Conservation (phyloP, 495 filamentous ascomycete genomes). For the Corynascus novoguineensis region DNA sequence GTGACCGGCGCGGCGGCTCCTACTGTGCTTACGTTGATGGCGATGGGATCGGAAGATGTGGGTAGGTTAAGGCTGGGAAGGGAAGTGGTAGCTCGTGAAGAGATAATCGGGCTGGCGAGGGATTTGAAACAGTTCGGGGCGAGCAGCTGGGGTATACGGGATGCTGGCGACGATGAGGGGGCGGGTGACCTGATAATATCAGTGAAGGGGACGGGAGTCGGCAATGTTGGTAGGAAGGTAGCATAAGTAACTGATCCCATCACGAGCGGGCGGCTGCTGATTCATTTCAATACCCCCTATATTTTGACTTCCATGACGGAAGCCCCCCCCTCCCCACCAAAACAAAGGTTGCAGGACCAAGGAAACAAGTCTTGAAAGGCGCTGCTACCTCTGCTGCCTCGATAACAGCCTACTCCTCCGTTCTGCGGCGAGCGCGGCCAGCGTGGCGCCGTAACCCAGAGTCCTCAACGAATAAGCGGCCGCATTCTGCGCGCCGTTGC, state of each 20-base stretch:
- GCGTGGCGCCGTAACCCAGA: constrained; percentile 44
- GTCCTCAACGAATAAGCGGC: constrained; percentile 47
- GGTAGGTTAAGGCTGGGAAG: constrained; percentile 56
- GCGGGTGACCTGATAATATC: constrained; percentile 74
- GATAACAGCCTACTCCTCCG: constrained; percentile 35
- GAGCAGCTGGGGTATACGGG: constrained; percentile 78
- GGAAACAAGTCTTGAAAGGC: neutral
- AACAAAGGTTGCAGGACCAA: neutral
- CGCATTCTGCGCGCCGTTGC: constrained; percentile 48
- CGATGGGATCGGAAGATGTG: constrained; percentile 75
- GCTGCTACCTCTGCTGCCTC: constrained; percentile 16
- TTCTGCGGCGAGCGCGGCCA: constrained; percentile 42
- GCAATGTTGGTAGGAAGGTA: constrained; percentile 92
- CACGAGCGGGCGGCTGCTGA: neutral
- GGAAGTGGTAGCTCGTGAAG: constrained; percentile 73
- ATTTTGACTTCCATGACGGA: too few species aligned
- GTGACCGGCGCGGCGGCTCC: constrained; percentile 61
- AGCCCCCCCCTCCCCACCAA: too few species aligned
- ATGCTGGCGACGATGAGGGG: constrained; percentile 51
- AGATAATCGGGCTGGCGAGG: constrained; percentile 69
- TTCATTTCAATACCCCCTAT: too few species aligned
- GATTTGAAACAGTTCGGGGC: constrained; percentile 81
- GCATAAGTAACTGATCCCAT: constrained; percentile 48
- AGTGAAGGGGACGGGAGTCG: constrained; percentile 88
- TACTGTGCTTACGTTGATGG: constrained; percentile 83